Base-by-base conservation (phyloP, 768 basidiomycete species). In the Tylopilus subfusipes region DNA sequence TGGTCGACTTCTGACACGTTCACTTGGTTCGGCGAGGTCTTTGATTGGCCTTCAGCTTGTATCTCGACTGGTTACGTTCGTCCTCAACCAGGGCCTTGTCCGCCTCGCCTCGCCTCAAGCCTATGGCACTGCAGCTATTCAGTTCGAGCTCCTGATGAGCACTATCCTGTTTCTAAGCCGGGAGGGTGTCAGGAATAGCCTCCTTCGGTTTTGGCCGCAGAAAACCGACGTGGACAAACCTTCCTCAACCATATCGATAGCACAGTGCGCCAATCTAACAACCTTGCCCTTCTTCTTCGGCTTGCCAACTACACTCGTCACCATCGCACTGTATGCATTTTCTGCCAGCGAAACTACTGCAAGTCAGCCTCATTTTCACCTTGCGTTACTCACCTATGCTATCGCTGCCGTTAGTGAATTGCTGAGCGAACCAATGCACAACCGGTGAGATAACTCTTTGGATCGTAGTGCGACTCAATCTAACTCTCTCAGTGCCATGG, bases 131-230 rank as follows among this genome's bases (percentile, higher is more conserved):
- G 93, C 92, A 16, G 83, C 93, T 0, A 89, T 99, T 57, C 95
- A 97, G 63, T 93, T 98, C 70, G 97, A 98, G 68, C 82, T 98
- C 25, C 66, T 98, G 24, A 79, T 90, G 43, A 90, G 87, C 61
- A 93, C 93, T 12, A 90, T 95, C 63, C 77, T 98, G 42, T 98
- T 98, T 69, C 77, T 98, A 9, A 86, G 88, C 31, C 79, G 97
- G n/a, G 97, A 99, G 69, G 96, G 95, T 18, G 81, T 98, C 9
- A 80, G 97, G 38, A 91, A 88, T 67, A 85, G 90, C 7, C 78
- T 97, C 5, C 76, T 97, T 16, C 82, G 94, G n/a, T 77, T 76
- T 31, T 67, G 69, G 56, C 58, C 70, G 3, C 56, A 66, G 22
- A 54, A 63, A 33, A 47, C 49, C 25, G 27, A 42, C 29, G 39